Conservation (phyloP, 148 eudicot species). For the Vaccinium vitisidaea region DNA sequence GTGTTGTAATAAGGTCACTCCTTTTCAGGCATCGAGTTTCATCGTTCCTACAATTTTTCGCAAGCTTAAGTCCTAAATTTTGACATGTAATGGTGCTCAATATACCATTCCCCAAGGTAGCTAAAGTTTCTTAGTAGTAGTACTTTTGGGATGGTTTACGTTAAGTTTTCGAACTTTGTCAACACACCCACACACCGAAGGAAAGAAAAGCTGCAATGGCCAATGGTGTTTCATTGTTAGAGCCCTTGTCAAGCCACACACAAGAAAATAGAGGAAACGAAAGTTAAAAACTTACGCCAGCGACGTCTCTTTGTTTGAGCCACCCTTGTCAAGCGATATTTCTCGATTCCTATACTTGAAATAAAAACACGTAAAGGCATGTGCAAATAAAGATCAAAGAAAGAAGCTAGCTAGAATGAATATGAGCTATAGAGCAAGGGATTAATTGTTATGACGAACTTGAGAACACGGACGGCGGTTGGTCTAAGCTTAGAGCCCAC, state of each 20-base stretch:
- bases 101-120: neutral
- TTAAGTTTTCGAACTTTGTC: too few species aligned
- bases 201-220: neutral
- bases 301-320: neutral
- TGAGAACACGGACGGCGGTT: neutral
- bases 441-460: neutral
- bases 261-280: neutral
- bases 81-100: neutral
- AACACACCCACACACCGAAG: neutral
- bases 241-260: conserved; percentile 14
- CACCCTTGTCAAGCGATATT: neutral
- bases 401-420: neutral
- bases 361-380: neutral
- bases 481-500: conserved; percentile 16
- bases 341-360: neutral
- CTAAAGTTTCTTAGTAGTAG: neutral
- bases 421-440: neutral
- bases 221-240: neutral
- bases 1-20: conserved; percentile 35
- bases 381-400: neutral
- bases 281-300: neutral
- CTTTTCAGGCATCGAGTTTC: conserved; percentile 49
- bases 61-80: too few species aligned
- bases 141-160: neutral
- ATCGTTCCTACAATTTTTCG: conserved; percentile 10